Conservation (phyloP, 768 basidiomycete genomes). For the Cystofilobasidium ferigula region DNA sequence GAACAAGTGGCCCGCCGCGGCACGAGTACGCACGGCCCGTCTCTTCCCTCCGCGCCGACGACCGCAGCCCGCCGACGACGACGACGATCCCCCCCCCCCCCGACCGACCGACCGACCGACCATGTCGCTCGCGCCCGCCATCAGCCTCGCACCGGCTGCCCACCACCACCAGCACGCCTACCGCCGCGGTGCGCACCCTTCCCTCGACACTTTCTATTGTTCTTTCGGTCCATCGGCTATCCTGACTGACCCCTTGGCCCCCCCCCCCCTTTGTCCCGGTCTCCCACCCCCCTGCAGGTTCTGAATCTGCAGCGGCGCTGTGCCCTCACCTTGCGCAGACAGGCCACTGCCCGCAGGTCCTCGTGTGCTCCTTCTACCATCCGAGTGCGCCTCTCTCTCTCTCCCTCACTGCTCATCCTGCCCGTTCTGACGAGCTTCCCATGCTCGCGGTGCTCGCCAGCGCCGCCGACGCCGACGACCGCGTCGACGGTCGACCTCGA, state of each 20-base stretch:
- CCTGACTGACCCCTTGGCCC: not conserved
- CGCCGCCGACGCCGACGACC: constrained; percentile 9
- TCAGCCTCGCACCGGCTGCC: not conserved
- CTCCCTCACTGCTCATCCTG: not conserved
- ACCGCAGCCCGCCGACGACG: not conserved
- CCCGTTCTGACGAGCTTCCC: not conserved
- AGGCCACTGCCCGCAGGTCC: not conserved
- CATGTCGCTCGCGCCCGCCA: not conserved
- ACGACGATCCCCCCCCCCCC: not conserved
- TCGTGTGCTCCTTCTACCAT: not conserved
- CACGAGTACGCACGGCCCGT: too few species aligned
- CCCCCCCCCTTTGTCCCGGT: not conserved
- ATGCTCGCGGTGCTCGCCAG: not conserved
- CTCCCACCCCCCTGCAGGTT: too few species aligned
- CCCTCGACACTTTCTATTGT: too few species aligned
- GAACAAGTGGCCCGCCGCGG: too few species aligned
- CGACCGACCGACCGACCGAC: too few species aligned
- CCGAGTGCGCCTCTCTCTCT: not conserved
- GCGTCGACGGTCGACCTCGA: constrained; percentile 7
- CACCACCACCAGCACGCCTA: not conserved
- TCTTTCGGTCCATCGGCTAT: too few species aligned
- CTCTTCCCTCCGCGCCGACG: too few species aligned
- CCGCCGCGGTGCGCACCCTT: too few species aligned
- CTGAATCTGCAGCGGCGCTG: not conserved
- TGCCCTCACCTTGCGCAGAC: not conserved